Conservation (phyloP, 176 grass and related monocot species). For the Aegilops speltoides region DNA sequence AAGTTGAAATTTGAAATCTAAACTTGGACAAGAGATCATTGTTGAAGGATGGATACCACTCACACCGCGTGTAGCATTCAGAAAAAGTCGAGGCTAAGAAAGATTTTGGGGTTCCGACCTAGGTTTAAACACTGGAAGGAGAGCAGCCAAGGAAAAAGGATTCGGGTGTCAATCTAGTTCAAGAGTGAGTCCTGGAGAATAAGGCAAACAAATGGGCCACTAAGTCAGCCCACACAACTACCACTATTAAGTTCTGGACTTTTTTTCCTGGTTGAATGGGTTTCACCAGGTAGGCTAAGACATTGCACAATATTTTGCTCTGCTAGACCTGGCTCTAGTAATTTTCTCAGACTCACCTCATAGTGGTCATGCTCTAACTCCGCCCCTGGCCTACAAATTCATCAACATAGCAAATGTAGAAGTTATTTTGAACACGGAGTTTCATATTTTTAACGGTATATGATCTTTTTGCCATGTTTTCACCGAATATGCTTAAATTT, state of each 20-base stretch:
- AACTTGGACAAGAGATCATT: neutral
- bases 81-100: neutral
- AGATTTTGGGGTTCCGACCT: neutral
- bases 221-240: neutral
- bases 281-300: no score
- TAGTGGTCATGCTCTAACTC: neutral
- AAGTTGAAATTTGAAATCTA: neutral
- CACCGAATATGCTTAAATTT: conserved; percentile 8
- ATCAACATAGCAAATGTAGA: neutral
- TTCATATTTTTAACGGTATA: neutral
- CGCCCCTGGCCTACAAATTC: neutral
- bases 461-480: neutral
- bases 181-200: no score
- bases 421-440: neutral
- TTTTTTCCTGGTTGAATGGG: neutral
- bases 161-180: neutral
- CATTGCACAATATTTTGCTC: neutral
- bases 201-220: neutral
- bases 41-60: neutral
- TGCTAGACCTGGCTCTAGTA: neutral
- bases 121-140: no score
- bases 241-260: neutral
- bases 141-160: neutral
- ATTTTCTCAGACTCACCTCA: neutral
- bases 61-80: neutral